Evolutionary conservation across 495 filamentous ascomycete genomes (phyloP).

Genomic region (Monascus purpureus): DNA sequence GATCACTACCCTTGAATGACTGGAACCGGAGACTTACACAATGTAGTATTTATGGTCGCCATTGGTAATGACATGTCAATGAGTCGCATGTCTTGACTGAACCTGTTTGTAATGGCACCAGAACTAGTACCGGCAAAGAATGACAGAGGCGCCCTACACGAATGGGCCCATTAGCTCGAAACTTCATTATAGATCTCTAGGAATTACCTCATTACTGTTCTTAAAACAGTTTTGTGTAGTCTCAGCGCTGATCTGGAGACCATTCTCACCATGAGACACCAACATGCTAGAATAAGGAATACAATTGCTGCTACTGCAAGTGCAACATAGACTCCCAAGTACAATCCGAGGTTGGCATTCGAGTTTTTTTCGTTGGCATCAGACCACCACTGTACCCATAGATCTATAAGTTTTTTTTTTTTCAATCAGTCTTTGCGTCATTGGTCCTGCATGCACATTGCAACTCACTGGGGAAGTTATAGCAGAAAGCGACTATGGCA

Average conservation of each 20-base stretch:
- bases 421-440: not conserved
- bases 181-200: not conserved
- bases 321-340: constrained; percentile 42
- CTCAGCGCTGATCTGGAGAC: constrained; percentile 35
- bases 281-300: constrained; percentile 29
- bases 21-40: constrained; percentile 14
- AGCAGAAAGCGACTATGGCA: constrained; percentile 7
- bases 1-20: constrained; percentile 4
- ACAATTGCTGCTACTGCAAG: constrained; percentile 31
- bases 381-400: constrained; percentile 46
- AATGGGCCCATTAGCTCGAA: constrained; percentile 1
- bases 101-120: constrained; percentile 35
- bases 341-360: constrained; percentile 31
- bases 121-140: constrained; percentile 35
- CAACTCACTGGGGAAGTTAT: constrained; percentile 6
- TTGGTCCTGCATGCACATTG: not conserved
- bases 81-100: constrained; percentile 47
- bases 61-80: constrained; percentile 43
- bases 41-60: constrained; percentile 33
- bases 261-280: constrained; percentile 27
- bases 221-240: constrained; percentile 35
- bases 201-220: constrained; percentile 29
- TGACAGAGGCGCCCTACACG: constrained; percentile 24
- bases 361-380: constrained; percentile 24
- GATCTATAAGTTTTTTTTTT: constrained; percentile 20